Base-by-base conservation (phyloP, 176 grass and related monocot genomes). In the Hsuehochloa calcarea region DNA sequence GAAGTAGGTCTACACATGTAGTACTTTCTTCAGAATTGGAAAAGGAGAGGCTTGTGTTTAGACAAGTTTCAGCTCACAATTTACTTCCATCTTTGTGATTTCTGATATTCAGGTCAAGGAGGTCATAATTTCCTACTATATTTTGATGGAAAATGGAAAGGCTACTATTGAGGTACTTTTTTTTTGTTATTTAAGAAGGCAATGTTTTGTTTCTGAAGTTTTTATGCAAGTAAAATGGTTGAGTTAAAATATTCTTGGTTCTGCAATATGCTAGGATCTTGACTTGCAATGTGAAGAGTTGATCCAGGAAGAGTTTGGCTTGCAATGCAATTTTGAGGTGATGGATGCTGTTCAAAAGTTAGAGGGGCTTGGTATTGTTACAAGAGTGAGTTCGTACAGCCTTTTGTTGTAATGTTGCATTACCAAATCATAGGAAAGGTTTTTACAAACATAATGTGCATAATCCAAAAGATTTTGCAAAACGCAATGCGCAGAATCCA, bases 141-240 rank as follows among this genome's bases (percentile, higher is more conserved):
- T 99, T 89, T 85, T 99, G 81, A 99, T 99, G 96, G 96, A 99
- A 84, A 92, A 99, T 75, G 96, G 96, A 80, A 99, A 99, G 78
- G 80, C 93, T 12, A 99, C 96, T 62, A 43, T 82, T 80, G 83
- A 91, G 89, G 96, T 98, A 82, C n/a, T 43, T 4, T 19, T 85
- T 8, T 43, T 41, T 31, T 50, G 25, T 25, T 55, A 46, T 71
- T 64, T 74, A 8, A 35, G 58, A 77, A 19, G 0, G 6, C 0
- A 78, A 39, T 71, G 55, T 45, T 31, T 66, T 72, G 13, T 52
- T 76, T 55, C 16, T 83, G 38, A 45, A 55, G 15, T 66, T 65
- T 16, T 71, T 71, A 3, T 49, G 19, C 14, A 64, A 70, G 20
- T 88, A 55, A 26, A 54, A 51, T 47, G 17, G 34, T 17, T 47